Conservation (phyloP, 805 yeast species). For the Ogataea paraovalis region DNA sequence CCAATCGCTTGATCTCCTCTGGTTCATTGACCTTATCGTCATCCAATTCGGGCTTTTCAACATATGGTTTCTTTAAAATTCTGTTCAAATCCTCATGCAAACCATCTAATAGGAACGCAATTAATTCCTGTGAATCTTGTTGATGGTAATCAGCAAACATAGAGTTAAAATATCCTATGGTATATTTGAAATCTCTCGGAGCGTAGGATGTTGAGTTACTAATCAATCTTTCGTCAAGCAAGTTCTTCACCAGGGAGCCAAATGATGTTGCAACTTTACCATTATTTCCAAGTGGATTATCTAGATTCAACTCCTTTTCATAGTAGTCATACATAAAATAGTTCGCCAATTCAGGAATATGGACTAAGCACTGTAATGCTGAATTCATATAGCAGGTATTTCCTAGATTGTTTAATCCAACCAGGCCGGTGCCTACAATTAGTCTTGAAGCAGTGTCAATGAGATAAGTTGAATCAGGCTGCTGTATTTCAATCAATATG, state of each 20-base stretch:
- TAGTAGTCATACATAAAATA: constrained; percentile 66
- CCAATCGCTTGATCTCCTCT: constrained; percentile 54
- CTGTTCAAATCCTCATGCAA: constrained; percentile 91
- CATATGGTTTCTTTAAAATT: constrained; percentile 74
- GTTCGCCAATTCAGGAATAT: constrained; percentile 75
- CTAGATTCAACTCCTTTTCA: constrained; percentile 61
- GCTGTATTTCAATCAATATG: constrained; percentile 26
- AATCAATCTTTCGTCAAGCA: constrained; percentile 39
- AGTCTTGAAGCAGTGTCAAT: constrained; percentile 21
- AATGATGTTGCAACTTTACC: constrained; percentile 81
- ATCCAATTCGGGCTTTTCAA: constrained; percentile 79
- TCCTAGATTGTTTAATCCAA: constrained; percentile 72
- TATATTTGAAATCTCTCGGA: constrained; percentile 74
- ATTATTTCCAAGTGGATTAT: constrained; percentile 80
- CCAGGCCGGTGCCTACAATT: constrained; percentile 40
- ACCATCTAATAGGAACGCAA: constrained; percentile 83
- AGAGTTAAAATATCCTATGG: constrained; percentile 73
- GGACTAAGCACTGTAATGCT: constrained; percentile 84
- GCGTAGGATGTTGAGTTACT: constrained; percentile 32
- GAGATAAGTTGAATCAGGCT: constrained; percentile 22
- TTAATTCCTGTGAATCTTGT: constrained; percentile 92
- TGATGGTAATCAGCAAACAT: constrained; percentile 80
- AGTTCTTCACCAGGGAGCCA: constrained; percentile 58
- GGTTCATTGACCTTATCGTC: constrained; percentile 56
- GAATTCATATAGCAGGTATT: constrained; percentile 95